phyloP scores from a whole-genome alignment of 306 rosid genomes.

The Pachyrhizus erosus region DNA sequence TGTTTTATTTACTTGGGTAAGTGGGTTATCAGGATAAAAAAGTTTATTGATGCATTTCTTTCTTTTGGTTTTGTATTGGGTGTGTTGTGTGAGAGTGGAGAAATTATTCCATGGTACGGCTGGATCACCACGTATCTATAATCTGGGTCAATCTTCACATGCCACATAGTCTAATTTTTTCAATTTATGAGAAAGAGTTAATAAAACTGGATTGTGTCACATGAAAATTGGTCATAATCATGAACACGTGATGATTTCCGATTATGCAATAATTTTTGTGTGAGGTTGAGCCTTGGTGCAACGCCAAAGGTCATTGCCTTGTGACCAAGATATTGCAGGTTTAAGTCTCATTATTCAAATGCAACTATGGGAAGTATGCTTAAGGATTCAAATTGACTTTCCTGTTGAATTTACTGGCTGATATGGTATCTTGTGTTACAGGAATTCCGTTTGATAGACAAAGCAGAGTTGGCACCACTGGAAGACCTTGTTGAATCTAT shows the following conservation, averaged over 20 bases:
- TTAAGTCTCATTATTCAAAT: not conserved
- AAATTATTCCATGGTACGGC: not conserved
- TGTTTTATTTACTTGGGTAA: constrained; percentile 86
- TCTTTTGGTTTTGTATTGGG: constrained; percentile 19
- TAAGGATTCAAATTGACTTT: constrained; percentile 2
- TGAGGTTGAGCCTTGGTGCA: not conserved
- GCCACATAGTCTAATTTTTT: not conserved
- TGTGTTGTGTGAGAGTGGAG: not conserved
- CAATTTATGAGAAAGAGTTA: not conserved
- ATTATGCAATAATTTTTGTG: not conserved
- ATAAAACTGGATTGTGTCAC: not conserved
- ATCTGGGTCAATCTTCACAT: not conserved
- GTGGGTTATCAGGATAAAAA: constrained; percentile 26
- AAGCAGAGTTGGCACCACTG: constrained; percentile 81
- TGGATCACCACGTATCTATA: not conserved
- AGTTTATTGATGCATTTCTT: not conserved
- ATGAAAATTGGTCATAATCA: not conserved
- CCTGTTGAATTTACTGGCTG: constrained; percentile 11
- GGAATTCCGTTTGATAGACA: constrained; percentile 82
- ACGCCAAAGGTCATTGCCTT: not conserved
- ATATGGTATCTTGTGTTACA: constrained; percentile 48
- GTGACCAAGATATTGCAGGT: not conserved
- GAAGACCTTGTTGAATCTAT: constrained; percentile 83
- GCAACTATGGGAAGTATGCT: not conserved
- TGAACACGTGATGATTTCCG: not conserved